Evolutionary conservation across 495 filamentous ascomycete genomes (phyloP).

Genomic region (Viridothelium virens): DNA sequence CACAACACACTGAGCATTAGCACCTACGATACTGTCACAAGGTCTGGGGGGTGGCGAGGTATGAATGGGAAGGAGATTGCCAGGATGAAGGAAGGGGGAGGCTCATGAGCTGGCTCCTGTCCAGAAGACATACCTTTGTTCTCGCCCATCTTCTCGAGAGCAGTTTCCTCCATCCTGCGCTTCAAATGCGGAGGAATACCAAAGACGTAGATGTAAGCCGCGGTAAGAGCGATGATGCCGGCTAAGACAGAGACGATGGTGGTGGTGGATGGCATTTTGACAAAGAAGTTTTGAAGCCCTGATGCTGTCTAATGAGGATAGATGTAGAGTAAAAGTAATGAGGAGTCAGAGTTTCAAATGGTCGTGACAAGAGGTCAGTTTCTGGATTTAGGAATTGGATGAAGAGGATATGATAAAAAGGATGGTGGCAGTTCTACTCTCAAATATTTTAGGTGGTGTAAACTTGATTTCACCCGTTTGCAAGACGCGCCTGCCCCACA

Average conservation of each 20-base stretch:
- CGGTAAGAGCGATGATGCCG: conserved; percentile 5
- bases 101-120: background rate
- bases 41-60: no score
- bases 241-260: conserved; percentile 6
- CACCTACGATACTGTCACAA: background rate
- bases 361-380: background rate
- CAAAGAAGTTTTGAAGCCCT: background rate
- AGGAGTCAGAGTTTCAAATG: background rate
- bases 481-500: conserved; percentile 4
- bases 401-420: background rate
- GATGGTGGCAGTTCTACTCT: no score
- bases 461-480: conserved; percentile 10
- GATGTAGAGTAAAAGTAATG: background rate
- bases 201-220: conserved; percentile 20
- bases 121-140: conserved; percentile 33
- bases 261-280: conserved; percentile 8
- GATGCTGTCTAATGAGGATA: background rate
- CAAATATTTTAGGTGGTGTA: background rate
- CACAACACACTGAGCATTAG: background rate
- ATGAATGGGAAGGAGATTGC: background rate
- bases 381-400: background rate
- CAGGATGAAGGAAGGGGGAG: background rate
- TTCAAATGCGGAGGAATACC: conserved; percentile 37
- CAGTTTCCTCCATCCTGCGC: conserved; percentile 39
- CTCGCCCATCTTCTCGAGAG: conserved; percentile 48